phyloP scores from a whole-genome alignment of 192 early-diverging fungal species.

The Coemansia sp. region DNA sequence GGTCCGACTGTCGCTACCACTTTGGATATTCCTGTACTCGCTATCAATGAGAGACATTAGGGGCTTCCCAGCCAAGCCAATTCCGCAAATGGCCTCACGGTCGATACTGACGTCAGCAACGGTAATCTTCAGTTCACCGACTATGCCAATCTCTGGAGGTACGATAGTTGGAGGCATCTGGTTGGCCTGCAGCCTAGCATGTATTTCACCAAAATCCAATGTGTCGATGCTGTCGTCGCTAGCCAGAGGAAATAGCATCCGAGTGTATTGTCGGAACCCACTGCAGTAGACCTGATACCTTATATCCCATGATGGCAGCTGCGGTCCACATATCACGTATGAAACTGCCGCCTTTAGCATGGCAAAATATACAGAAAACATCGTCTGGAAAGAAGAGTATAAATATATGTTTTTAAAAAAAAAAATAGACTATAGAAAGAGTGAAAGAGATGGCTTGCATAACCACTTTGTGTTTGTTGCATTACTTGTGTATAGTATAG shows the following conservation, averaged over 20 bases:
- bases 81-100: background rate
- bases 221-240: slow-evolving; percentile 13
- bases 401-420: background rate
- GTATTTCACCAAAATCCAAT: slow-evolving; percentile 6
- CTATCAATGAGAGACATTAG: slow-evolving; percentile 3
- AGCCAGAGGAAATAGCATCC: slow-evolving; percentile 6
- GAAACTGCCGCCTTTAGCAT: slow-evolving; percentile 7
- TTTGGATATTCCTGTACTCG: background rate
- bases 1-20: background rate
- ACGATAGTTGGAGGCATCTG: slow-evolving; percentile 4
- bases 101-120: slow-evolving; percentile 6
- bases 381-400: background rate
- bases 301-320: slow-evolving; percentile 30
- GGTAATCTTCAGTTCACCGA: background rate
- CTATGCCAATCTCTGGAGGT: background rate
- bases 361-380: slow-evolving; percentile 6
- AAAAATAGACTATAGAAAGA: background rate
- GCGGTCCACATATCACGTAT: slow-evolving; percentile 14
- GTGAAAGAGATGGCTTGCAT: background rate
- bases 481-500: no score
- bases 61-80: slow-evolving; percentile 17
- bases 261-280: slow-evolving; percentile 5
- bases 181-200: background rate
- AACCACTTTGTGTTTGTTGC: background rate
- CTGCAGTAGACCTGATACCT: slow-evolving; percentile 22